phyloP scores from a whole-genome alignment of 139 green algal genomes.

The Chlamydomonas sphaeroides region DNA sequence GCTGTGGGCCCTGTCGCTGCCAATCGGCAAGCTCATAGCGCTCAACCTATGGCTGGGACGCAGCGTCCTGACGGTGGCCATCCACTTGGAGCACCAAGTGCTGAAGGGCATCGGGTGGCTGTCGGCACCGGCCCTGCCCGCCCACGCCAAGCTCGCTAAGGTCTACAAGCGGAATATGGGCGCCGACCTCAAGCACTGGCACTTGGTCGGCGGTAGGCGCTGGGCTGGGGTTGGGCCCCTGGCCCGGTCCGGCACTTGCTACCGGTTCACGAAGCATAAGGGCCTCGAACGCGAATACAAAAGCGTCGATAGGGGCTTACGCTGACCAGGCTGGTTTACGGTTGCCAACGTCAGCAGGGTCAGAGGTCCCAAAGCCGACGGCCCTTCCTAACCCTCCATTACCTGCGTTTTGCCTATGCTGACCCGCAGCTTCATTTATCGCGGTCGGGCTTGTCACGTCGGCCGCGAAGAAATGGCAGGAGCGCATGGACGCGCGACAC shows the following conservation, averaged over 20 bases:
- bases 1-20: constrained; percentile 44
- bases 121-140: constrained; percentile 49
- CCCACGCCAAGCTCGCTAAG: constrained; percentile 34
- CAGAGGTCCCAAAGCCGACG: too few relatives aligned
- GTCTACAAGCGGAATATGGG: constrained; percentile 42
- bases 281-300: too few relatives aligned
- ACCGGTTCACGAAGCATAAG: too few relatives aligned
- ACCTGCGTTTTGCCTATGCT: not conserved
- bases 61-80: constrained; percentile 48
- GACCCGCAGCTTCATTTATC: constrained; percentile 45
- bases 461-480: constrained; percentile 23
- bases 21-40: constrained; percentile 53
- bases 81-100: constrained; percentile 50
- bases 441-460: constrained; percentile 23
- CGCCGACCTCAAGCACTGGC: constrained; percentile 68
- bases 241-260: not conserved
- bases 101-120: constrained; percentile 67
- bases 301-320: too few relatives aligned
- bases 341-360: too few relatives aligned
- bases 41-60: constrained; percentile 55
- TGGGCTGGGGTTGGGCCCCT: not conserved
- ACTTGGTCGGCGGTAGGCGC: constrained; percentile 71
- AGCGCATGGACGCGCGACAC: constrained; percentile 55
- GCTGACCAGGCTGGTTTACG: too few relatives aligned
- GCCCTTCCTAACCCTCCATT: too few relatives aligned